Conservation (phyloP, 202 grass and related monocot species). For the Bolboschoenoplectus hybrid region DNA sequence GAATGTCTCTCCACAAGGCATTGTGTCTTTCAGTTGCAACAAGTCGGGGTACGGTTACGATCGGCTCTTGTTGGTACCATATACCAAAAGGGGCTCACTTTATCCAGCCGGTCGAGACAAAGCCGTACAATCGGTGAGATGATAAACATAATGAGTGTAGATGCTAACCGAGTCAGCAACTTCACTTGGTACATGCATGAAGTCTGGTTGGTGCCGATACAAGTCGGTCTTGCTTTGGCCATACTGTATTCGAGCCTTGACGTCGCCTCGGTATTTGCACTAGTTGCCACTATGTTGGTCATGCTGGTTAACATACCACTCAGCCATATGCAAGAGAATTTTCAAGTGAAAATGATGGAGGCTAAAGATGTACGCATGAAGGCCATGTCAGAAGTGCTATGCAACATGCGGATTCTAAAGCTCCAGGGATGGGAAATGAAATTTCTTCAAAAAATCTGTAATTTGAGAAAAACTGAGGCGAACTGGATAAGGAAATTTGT, state of each 20-base stretch:
- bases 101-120: constrained; percentile 71
- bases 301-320: constrained; percentile 72
- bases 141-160: constrained; percentile 84
- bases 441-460: constrained; percentile 77
- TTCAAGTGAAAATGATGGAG: constrained; percentile 77
- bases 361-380: constrained; percentile 84
- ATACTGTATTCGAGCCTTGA: constrained; percentile 69
- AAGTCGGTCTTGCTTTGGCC: constrained; percentile 68
- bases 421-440: constrained; percentile 92
- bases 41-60: constrained; percentile 49
- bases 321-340: constrained; percentile 65
- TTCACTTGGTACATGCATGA: constrained; percentile 77
- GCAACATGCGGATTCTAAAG: constrained; percentile 88
- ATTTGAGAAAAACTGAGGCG: constrained; percentile 56
- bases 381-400: constrained; percentile 68
- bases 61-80: constrained; percentile 60
- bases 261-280: constrained; percentile 51
- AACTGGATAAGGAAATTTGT: constrained; percentile 73
- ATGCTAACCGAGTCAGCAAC: constrained; percentile 47
- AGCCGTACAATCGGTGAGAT: constrained; percentile 74
- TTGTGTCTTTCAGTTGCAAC: constrained; percentile 64
- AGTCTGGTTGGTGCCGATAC: constrained; percentile 64
- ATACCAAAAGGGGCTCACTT: constrained; percentile 69
- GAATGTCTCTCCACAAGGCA: constrained; percentile 70
- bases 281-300: constrained; percentile 55